Conservation (phyloP, 1,284 basidiomycete genomes). For the Rhizopogon parksii region DNA sequence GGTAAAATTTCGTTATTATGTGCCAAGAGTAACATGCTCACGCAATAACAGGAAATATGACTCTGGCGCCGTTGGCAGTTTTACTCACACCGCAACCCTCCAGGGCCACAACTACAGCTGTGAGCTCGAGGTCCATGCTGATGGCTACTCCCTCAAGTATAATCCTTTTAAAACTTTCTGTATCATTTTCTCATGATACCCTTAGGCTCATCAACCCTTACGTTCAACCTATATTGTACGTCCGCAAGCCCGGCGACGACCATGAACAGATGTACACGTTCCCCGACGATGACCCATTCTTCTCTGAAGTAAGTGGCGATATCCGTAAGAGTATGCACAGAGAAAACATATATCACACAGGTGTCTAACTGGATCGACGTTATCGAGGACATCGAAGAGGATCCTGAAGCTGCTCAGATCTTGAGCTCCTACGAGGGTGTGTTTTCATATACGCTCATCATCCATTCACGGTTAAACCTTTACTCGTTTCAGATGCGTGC, state of each 20-base stretch:
- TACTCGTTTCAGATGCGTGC: slow-evolving; percentile 60
- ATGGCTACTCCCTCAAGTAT: slow-evolving; percentile 79
- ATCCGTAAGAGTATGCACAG: neutral
- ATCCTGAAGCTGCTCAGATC: slow-evolving; percentile 62
- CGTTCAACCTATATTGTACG: slow-evolving; percentile 74
- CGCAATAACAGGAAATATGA: slow-evolving; percentile 72
- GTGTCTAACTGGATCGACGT: slow-evolving; percentile 80
- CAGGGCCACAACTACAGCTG: slow-evolving; percentile 90
- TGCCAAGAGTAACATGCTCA: neutral
- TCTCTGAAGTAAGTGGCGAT: slow-evolving; percentile 53
- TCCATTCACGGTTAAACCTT: slow-evolving; percentile 8
- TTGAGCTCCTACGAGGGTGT: slow-evolving; percentile 71
- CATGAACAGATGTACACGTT: slow-evolving; percentile 71
- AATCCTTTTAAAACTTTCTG: slow-evolving; percentile 12
- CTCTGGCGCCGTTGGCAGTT: slow-evolving; percentile 84
- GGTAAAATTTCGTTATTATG: slow-evolving; percentile 34
- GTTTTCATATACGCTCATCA: slow-evolving; percentile 5
- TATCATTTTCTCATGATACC: slow-evolving; percentile 7
- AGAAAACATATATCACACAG: slow-evolving; percentile 17
- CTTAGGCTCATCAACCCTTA: slow-evolving; percentile 82
- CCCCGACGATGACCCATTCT: slow-evolving; percentile 87
- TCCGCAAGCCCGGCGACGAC: slow-evolving; percentile 83
- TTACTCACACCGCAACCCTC: slow-evolving; percentile 82
- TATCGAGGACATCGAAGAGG: slow-evolving; percentile 73
- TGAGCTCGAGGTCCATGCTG: slow-evolving; percentile 87